Conservation (phyloP, 2,329 filamentous ascomycete species). For the Graphilbum ipis-grandicollis region DNA sequence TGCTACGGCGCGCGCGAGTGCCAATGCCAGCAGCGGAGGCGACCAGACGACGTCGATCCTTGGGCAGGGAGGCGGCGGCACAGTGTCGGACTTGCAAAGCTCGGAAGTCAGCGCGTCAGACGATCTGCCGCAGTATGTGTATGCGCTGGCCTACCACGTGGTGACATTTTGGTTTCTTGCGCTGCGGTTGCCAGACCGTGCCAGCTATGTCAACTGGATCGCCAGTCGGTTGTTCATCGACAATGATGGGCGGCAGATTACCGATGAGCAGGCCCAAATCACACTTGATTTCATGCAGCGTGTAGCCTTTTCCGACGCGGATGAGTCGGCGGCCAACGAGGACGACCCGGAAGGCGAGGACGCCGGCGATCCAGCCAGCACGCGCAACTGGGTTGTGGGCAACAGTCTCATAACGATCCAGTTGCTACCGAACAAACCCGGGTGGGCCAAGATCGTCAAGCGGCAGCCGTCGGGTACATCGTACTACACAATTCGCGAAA, state of each 20-base stretch:
- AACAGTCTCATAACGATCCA: constrained; percentile 60
- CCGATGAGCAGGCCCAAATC: constrained; percentile 85
- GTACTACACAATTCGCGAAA: constrained; percentile 40
- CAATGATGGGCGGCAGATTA: constrained; percentile 50
- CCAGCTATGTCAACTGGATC: constrained; percentile 78
- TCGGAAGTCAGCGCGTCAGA: constrained; percentile 29
- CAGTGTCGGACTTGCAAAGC: constrained; percentile 7
- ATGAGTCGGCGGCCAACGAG: constrained; percentile 43
- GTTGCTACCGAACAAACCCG: constrained; percentile 42
- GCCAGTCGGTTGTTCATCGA: constrained; percentile 73
- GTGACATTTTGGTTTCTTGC: constrained; percentile 96
- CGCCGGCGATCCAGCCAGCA: constrained; percentile 32
- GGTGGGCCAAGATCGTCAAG: constrained; percentile 54
- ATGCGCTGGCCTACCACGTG: constrained; percentile 83
- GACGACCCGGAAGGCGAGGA: constrained; percentile 45
- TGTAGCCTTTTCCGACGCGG: constrained; percentile 68
- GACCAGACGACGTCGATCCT: neutral
- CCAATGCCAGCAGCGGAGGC: neutral
- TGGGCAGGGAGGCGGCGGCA: neutral
- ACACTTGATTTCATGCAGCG: constrained; percentile 92
- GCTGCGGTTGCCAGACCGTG: constrained; percentile 66
- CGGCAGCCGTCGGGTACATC: constrained; percentile 53
- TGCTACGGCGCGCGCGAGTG: constrained; percentile 26
- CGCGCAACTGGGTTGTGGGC: constrained; percentile 53
- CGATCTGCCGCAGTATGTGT: constrained; percentile 83